These are phyloP conservation scores for Dryas integrifolia DNA, from an alignment of 331 rosid species.

Conservation along the genomic window DNA sequence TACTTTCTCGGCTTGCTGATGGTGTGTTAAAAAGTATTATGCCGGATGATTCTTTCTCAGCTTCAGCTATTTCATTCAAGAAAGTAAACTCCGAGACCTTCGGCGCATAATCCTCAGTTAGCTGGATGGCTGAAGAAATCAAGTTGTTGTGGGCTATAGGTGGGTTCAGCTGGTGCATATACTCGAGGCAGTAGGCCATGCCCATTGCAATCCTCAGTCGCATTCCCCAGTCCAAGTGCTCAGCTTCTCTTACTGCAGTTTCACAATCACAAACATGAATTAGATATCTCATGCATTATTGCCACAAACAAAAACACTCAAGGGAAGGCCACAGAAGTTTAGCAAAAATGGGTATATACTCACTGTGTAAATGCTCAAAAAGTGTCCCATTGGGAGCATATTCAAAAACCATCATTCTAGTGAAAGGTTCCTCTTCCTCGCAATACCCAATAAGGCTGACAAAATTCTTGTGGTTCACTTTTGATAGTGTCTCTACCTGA, in stretches of 20 bases:
- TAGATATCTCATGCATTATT: slow-evolving; percentile 15
- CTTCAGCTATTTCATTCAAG: slow-evolving; percentile 49
- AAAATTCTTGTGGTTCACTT: slow-evolving; percentile 93
- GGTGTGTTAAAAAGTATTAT: slow-evolving; percentile 30
- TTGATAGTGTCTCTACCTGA: slow-evolving; percentile 74
- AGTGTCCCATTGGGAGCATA: slow-evolving; percentile 94
- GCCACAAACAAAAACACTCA: not conserved
- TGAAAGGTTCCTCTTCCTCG: slow-evolving; percentile 86
- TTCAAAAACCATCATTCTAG: slow-evolving; percentile 92
- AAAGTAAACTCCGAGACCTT: slow-evolving; percentile 64
- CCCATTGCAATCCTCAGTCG: slow-evolving; percentile 83
- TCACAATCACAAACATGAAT: not conserved
- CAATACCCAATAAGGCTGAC: slow-evolving; percentile 85
- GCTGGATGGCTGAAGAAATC: slow-evolving; percentile 55
- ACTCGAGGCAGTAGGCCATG: slow-evolving; percentile 74
- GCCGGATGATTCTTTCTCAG: slow-evolving; percentile 31
- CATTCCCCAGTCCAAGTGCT: slow-evolving; percentile 92
- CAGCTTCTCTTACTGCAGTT: slow-evolving; percentile 78
- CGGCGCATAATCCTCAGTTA: slow-evolving; percentile 81
- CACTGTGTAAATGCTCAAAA: slow-evolving; percentile 89
- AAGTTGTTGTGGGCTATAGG: slow-evolving; percentile 61
- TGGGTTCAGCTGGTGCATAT: slow-evolving; percentile 70
- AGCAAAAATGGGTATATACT: slow-evolving; percentile 34
- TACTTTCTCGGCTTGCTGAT: slow-evolving; percentile 45
- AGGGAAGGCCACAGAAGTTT: not conserved